Evolutionary conservation across 1,139 yeast genomes (phyloP).

Genomic region (Taphrina wiesneri): DNA sequence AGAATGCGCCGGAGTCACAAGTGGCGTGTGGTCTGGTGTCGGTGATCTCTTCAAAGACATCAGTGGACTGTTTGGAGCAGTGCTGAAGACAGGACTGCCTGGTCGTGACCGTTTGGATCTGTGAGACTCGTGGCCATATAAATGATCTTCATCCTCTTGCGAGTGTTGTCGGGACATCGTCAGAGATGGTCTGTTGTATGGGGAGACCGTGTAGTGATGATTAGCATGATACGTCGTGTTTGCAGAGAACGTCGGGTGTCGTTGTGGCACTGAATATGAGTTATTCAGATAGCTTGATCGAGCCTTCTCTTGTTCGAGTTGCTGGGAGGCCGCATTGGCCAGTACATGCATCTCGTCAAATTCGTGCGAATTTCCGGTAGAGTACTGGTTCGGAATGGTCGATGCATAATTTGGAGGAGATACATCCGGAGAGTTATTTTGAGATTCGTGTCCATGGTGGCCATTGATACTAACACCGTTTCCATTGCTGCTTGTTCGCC

Average conservation of each 20-base stretch:
- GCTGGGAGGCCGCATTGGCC: slow-evolving; percentile 82
- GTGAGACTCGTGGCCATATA: slow-evolving; percentile 24
- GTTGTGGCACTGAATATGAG: slow-evolving; percentile 18
- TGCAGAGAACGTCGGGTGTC: slow-evolving; percentile 35
- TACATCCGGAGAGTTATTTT: slow-evolving; percentile 39
- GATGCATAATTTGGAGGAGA: slow-evolving; percentile 39
- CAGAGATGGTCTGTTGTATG: slow-evolving; percentile 28
- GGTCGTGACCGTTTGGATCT: slow-evolving; percentile 70
- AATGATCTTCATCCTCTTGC: slow-evolving; percentile 33
- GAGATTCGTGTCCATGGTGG: slow-evolving; percentile 38
- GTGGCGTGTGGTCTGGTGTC: slow-evolving; percentile 59
- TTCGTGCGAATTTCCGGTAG: slow-evolving; percentile 4
- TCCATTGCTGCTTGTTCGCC: not conserved
- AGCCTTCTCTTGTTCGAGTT: slow-evolving; percentile 56
- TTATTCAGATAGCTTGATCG: slow-evolving; percentile 13
- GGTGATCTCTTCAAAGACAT: slow-evolving; percentile 44
- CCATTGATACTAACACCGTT: slow-evolving; percentile 36
- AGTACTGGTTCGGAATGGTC: slow-evolving; percentile 9
- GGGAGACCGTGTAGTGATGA: slow-evolving; percentile 24
- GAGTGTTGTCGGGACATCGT: slow-evolving; percentile 37
- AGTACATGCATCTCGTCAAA: slow-evolving; percentile 64
- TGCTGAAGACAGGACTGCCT: slow-evolving; percentile 65
- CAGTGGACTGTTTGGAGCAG: slow-evolving; percentile 60
- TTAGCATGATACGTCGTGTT: slow-evolving; percentile 36
- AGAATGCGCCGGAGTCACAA: slow-evolving; percentile 62